Conservation (phyloP, 192 early-diverging fungal species). For the Umbelopsis ramanniana region DNA sequence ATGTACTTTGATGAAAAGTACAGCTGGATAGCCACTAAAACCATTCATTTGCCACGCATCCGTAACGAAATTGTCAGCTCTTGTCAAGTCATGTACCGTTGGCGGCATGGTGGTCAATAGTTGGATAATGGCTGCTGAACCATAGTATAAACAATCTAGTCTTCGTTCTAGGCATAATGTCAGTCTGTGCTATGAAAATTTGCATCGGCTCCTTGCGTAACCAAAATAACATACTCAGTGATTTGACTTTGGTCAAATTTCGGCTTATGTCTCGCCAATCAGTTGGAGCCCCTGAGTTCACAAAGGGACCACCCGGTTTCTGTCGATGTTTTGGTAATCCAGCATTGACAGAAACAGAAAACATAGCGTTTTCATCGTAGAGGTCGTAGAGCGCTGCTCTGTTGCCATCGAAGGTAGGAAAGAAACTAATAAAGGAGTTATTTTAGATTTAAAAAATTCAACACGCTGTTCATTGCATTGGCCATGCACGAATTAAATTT, state of each 20-base stretch:
- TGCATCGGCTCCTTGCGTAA: background rate
- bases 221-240: slow-evolving; percentile 26
- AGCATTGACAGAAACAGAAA: slow-evolving; percentile 38
- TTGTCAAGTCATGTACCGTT: slow-evolving; percentile 46
- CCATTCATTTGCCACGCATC: slow-evolving; percentile 56
- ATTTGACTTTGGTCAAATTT: slow-evolving; percentile 30
- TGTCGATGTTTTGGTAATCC: background rate
- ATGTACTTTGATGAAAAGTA: slow-evolving; percentile 34
- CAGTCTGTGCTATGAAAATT: background rate
- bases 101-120: slow-evolving; percentile 36
- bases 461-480: too few relatives aligned
- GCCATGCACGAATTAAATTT: background rate
- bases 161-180: background rate
- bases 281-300: slow-evolving; percentile 14
- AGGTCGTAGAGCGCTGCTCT: slow-evolving; percentile 38
- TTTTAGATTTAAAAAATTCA: too few relatives aligned
- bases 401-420: slow-evolving; percentile 47
- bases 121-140: slow-evolving; percentile 26
- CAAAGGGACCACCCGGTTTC: slow-evolving; percentile 15
- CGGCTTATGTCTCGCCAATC: slow-evolving; percentile 28
- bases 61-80: slow-evolving; percentile 42
- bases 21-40: slow-evolving; percentile 23
- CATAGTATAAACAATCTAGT: slow-evolving; percentile 11
- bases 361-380: slow-evolving; percentile 45
- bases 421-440: too few relatives aligned